Percentiles rank a stretch among this genome's conserved stretches.
Conservation (phyloP, 192 early-diverging fungal species). For the Chytriomyces sp. region DNA sequence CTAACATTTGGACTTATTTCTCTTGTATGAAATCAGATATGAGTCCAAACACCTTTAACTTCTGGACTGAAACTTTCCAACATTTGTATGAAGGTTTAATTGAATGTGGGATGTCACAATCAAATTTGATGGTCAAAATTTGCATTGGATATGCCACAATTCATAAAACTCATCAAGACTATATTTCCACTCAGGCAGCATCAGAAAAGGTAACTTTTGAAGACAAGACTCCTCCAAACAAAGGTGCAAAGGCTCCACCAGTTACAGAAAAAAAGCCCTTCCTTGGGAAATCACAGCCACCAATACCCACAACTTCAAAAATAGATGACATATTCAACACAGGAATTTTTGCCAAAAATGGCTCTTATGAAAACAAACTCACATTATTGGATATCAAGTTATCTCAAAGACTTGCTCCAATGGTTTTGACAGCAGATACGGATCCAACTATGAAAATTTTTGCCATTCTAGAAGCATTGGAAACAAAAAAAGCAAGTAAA, state of each 20-base stretch:
- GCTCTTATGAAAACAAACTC: slow-evolving; percentile 20
- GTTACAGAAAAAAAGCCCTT: too few relatives aligned
- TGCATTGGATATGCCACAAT: slow-evolving; percentile 23
- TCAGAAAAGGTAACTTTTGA: background rate
- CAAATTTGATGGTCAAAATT: slow-evolving; percentile 24
- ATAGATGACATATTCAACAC: slow-evolving; percentile 17
- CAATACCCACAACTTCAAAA: background rate
- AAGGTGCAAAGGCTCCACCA: slow-evolving; percentile 11
- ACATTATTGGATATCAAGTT: slow-evolving; percentile 18
- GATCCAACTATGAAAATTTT: slow-evolving; percentile 26
- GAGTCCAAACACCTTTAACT: background rate
- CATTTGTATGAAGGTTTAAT: slow-evolving; percentile 22
- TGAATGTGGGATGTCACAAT: background rate
- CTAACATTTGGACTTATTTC: slow-evolving; percentile 23
- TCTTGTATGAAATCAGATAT: background rate
- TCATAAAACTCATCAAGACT: slow-evolving; percentile 14
- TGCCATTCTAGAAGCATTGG: background rate
- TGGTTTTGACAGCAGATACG: background rate
- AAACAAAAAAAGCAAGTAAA: slow-evolving; percentile 10
- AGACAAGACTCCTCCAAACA: background rate
- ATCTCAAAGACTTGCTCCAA: background rate
- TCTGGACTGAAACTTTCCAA: slow-evolving; percentile 35
- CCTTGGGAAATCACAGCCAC: background rate
- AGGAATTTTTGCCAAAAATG: slow-evolving; percentile 1
- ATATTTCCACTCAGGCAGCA: background rate